Evolutionary conservation across 768 basidiomycete species (phyloP).

Genomic region (Suillus bovinus): DNA sequence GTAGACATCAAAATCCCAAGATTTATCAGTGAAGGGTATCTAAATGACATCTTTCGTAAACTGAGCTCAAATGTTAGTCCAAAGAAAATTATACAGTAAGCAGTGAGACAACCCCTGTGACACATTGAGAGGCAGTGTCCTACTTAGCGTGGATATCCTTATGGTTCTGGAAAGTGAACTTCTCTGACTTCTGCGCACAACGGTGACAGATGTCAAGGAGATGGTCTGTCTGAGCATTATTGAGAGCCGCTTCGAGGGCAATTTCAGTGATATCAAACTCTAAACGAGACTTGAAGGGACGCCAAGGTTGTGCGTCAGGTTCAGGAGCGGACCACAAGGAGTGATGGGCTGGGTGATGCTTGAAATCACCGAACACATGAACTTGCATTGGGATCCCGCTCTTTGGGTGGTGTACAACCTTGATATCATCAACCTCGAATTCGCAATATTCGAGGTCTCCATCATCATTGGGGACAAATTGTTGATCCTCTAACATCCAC

Average conservation of each 20-base stretch:
- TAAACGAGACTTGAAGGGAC: neutral
- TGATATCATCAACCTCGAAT: neutral
- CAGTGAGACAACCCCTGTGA: neutral
- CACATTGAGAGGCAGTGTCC: neutral
- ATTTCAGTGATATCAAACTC: neutral
- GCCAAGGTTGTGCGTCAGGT: neutral
- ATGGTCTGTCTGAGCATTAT: neutral
- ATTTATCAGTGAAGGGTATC: neutral
- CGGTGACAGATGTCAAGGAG: neutral
- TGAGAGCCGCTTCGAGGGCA: neutral
- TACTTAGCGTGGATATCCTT: neutral
- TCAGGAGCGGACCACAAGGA: neutral
- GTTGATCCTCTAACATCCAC: neutral
- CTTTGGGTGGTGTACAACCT: neutral
- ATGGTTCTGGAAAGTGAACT: neutral
- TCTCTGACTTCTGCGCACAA: neutral
- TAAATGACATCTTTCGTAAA: neutral
- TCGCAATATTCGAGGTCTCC: neutral
- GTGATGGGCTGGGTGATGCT: neutral
- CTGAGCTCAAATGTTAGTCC: neutral
- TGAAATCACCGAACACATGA: neutral
- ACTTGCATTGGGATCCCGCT: neutral
- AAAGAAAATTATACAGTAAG: neutral
- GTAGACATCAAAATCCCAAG: neutral
- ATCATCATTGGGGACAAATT: neutral